Evolutionary conservation across 2,329 filamentous ascomycete genomes (phyloP).

Genomic region (Aspergillus ruber): DNA sequence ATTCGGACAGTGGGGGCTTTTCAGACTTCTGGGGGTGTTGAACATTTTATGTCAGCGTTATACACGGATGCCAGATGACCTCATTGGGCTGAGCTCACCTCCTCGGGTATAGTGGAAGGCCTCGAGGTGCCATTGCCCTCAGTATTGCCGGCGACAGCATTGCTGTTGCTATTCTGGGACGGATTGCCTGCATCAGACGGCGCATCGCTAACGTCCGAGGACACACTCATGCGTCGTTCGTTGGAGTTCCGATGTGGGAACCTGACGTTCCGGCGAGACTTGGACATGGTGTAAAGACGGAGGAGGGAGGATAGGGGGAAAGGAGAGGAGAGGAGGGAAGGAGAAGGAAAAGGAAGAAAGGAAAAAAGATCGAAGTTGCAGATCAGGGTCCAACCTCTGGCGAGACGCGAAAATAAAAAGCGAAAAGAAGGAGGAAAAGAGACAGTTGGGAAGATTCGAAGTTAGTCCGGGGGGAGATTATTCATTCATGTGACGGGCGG

Average conservation of each 20-base stretch:
- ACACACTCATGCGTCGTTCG: constrained; percentile 47
- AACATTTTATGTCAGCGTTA: constrained; percentile 1
- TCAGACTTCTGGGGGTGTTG: constrained; percentile 20
- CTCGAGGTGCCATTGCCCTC: constrained; percentile 16
- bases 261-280: constrained; percentile 54
- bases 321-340: not conserved
- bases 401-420: constrained; percentile 24
- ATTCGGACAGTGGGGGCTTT: constrained; percentile 56
- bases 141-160: not conserved
- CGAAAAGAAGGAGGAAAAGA: constrained; percentile 5
- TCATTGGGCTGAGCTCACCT: constrained; percentile 16
- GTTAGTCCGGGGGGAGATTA: not conserved
- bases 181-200: constrained; percentile 47
- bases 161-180: constrained; percentile 34
- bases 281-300: constrained; percentile 39
- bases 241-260: constrained; percentile 50
- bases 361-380: not conserved
- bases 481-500: constrained; percentile 1
- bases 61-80: constrained; percentile 3
- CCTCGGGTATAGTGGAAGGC: constrained; percentile 28
- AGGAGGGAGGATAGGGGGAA: constrained; percentile 9
- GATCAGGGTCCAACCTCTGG: constrained; percentile 22
- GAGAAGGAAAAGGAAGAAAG: constrained; percentile 4
- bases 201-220: constrained; percentile 49
- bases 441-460: constrained; percentile 1